Conservation (phyloP, 2,329 filamentous ascomycete genomes). For the Cordyceps militaris region DNA sequence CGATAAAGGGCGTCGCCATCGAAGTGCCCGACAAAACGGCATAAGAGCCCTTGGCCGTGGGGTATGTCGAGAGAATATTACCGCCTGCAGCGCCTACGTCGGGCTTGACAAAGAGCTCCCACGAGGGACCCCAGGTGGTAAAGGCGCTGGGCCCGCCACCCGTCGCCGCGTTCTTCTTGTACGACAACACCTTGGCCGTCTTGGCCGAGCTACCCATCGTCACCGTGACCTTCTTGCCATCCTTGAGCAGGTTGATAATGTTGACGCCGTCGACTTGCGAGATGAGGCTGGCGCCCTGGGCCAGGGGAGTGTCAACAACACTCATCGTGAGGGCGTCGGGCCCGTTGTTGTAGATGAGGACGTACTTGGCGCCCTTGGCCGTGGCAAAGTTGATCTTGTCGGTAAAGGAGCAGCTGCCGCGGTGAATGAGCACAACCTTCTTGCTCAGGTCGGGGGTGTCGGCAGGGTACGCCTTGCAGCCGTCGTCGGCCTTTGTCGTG, state of each 20-base stretch:
- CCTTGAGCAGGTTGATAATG: conserved; percentile 38
- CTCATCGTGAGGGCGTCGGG: conserved; percentile 26
- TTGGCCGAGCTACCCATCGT: conserved; percentile 36
- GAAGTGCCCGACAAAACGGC: conserved; percentile 50
- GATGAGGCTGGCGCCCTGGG: conserved; percentile 36
- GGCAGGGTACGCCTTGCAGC: conserved; percentile 11
- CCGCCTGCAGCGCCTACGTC: conserved; percentile 50
- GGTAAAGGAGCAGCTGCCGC: conserved; percentile 50
- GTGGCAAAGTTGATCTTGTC: conserved; percentile 47
- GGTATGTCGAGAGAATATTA: conserved; percentile 52
- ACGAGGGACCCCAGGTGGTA: conserved; percentile 55
- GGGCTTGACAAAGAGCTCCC: conserved; percentile 50
- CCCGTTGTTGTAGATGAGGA: conserved; percentile 55
- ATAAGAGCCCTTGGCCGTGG: conserved; percentile 38
- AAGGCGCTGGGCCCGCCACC: conserved; percentile 47
- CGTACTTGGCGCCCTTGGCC: conserved; percentile 49
- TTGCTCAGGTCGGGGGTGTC: conserved; percentile 49
- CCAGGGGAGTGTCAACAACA: conserved; percentile 23
- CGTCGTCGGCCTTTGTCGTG: conserved; percentile 22
- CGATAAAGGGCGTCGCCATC: conserved; percentile 52
- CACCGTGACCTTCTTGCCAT: conserved; percentile 36
- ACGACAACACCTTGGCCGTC: conserved; percentile 24
- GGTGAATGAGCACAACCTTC: conserved; percentile 52
- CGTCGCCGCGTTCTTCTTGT: conserved; percentile 33
- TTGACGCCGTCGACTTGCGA: conserved; percentile 32